Conservation (phyloP, 1,139 yeast genomes). For the Sugiyamaella sp. region DNA sequence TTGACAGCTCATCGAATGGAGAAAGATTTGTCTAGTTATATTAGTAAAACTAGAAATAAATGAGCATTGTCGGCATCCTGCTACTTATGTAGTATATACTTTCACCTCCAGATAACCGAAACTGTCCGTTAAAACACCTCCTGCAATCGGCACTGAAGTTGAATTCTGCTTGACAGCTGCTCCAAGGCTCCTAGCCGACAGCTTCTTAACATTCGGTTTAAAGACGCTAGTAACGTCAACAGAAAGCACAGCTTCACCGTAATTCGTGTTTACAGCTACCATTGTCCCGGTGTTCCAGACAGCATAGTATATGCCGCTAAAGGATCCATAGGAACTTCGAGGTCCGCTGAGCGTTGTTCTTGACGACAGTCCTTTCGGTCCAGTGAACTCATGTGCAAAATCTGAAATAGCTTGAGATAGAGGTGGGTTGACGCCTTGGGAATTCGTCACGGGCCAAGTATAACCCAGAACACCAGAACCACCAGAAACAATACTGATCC, state of each 20-base stretch:
- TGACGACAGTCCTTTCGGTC: constrained; percentile 10
- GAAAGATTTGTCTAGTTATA: not conserved
- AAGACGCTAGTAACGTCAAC: constrained; percentile 2
- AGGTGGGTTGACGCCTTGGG: constrained; percentile 19
- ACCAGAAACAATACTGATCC: constrained; percentile 24
- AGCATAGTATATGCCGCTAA: constrained; percentile 23
- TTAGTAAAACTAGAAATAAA: not conserved
- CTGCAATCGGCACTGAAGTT: not conserved
- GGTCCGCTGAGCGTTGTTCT: constrained; percentile 22
- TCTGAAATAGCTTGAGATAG: constrained; percentile 23
- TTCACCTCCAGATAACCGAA: constrained; percentile 14
- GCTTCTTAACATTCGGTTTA: constrained; percentile 1
- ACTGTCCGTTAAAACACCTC: constrained; percentile 13
- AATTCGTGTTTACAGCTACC: constrained; percentile 22
- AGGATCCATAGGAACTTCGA: constrained; percentile 16
- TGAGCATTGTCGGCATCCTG: too few relatives aligned
- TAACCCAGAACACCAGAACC: constrained; percentile 25
- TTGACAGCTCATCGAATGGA: not conserved
- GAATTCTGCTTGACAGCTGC: not conserved
- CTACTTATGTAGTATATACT: constrained; percentile 4
- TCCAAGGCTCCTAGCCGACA: constrained; percentile 11
- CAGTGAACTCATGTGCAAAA: constrained; percentile 20
- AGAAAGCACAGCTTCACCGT: constrained; percentile 2
- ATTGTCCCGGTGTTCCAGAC: constrained; percentile 22
- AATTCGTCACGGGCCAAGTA: constrained; percentile 25